Evolutionary conservation across 495 filamentous ascomycete genomes (phyloP).

Genomic region (Neurospora intermedia): DNA sequence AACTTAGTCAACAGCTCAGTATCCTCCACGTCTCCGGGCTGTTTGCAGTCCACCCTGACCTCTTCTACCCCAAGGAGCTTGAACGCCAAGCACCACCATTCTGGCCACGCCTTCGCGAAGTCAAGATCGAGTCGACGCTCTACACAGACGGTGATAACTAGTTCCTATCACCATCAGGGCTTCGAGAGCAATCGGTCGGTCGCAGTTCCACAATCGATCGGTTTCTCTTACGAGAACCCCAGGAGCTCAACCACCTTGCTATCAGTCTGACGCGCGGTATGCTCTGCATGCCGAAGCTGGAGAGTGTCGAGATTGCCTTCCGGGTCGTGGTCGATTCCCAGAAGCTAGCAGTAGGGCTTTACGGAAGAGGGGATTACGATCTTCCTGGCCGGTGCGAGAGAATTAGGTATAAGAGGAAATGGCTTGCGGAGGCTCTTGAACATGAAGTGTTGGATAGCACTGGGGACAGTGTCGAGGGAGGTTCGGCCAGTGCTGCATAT

Average conservation of each 20-base stretch:
- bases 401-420: too few relatives aligned
- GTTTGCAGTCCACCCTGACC: not conserved
- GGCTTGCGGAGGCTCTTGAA: too few relatives aligned
- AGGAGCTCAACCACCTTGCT: not conserved
- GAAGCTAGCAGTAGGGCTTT: too few relatives aligned
- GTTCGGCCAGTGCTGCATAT: too few relatives aligned
- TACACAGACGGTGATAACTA: not conserved
- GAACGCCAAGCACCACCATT: not conserved
- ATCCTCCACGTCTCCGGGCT: not conserved
- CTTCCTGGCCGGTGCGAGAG: too few relatives aligned
- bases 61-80: not conserved
- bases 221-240: not conserved
- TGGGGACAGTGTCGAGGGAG: too few relatives aligned
- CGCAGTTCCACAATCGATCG: not conserved
- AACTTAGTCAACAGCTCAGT: not conserved
- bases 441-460: too few relatives aligned
- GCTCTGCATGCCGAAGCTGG: not conserved
- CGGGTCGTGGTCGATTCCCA: not conserved
- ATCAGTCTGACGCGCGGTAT: not conserved
- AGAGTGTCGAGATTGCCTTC: not conserved
- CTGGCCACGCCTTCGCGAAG: not conserved
- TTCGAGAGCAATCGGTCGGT: not conserved
- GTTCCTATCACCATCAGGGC: not conserved
- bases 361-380: too few relatives aligned
- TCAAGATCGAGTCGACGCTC: not conserved